Base-by-base conservation (phyloP, 768 basidiomycete genomes). In the Nevesoporus exiguus region DNA sequence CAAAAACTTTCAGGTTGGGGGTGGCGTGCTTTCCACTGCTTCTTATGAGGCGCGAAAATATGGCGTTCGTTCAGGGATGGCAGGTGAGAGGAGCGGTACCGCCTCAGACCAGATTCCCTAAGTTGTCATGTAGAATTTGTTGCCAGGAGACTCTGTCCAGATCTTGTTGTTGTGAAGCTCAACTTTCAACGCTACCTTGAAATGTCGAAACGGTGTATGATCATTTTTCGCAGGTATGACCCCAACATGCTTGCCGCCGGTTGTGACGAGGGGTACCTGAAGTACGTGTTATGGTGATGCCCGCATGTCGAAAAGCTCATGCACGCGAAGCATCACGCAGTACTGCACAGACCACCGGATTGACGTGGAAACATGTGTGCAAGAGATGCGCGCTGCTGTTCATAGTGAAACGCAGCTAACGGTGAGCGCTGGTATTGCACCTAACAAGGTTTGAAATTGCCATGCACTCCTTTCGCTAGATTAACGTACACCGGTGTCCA, bases 41-140 rank as follows among this genome's bases (percentile, higher is more conserved):
- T 90, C 92, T 27, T 97, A 97, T 53, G 93, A 93, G 64, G 94
- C 94, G 7, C 79, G 94, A 42, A 93, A 88, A 67, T 93, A 79
- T 60, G 94, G 93, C 2, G 88, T 91, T 30, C 85, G 97, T 41
- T 96, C 93, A 5, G 96, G 93, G 27, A 98, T 98, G 97, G 83
- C 96, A n/a, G 81, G 90, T 89, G 62, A 57, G 77, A 24, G n/a
- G 7, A n/a, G 27, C 8, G 13, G 30, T 11, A 5, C 43, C 37
- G 25, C 29, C 14, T 40, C 9, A 0, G n/a, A 27, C 19, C 17
- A 24, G 17, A 22, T 37, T 22, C 17, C 34, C 25, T 46, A n/a
- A 54, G 8, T n/a, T 8, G 14, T 48, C 37, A 7, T 17, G 45
- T 17, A 90, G 94, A 84, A 48, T 96, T 94, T 69, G 85, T 98